phyloP scores from a whole-genome alignment of 2,329 filamentous ascomycete species.

The Colletotrichum brevisporum region DNA sequence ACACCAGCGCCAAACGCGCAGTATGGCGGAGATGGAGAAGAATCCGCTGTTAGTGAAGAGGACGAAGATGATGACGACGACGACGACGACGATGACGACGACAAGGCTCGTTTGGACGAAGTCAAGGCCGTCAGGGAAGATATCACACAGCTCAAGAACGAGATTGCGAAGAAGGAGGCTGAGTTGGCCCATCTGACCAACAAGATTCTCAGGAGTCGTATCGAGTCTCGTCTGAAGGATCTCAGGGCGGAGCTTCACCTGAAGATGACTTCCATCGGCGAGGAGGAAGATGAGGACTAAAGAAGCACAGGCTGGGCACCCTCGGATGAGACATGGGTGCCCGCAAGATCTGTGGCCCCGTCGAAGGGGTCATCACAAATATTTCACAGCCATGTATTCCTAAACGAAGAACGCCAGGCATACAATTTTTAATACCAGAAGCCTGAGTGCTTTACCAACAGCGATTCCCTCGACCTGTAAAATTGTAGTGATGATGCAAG shows the following conservation, averaged over 20 bases:
- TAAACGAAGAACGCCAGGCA: slow-evolving; percentile 4
- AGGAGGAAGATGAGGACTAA: slow-evolving; percentile 42
- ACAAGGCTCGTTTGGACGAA: slow-evolving; percentile 63
- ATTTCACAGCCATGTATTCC: slow-evolving; percentile 21
- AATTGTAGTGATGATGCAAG: slow-evolving; percentile 27
- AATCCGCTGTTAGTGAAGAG: slow-evolving; percentile 60
- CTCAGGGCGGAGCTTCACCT: slow-evolving; percentile 60
- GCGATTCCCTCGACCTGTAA: background rate
- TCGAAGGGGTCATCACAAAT: slow-evolving; percentile 3
- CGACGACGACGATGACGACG: slow-evolving; percentile 67
- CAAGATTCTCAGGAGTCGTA: slow-evolving; percentile 64
- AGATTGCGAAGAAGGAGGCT: slow-evolving; percentile 60
- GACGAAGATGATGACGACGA: slow-evolving; percentile 68
- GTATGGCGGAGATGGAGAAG: slow-evolving; percentile 61
- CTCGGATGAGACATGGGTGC: background rate
- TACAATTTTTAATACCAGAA: slow-evolving; percentile 14
- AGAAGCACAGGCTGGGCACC: background rate
- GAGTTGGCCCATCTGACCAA: slow-evolving; percentile 61
- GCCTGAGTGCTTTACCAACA: background rate
- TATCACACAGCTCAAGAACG: slow-evolving; percentile 66
- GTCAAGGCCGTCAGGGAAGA: slow-evolving; percentile 69
- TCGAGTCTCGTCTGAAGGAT: slow-evolving; percentile 65
- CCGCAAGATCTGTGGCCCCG: background rate
- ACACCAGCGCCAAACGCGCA: slow-evolving; percentile 61
- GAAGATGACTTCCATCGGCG: slow-evolving; percentile 60